Percentiles rank a stretch among this genome's conserved stretches.
Conservation (phyloP, 495 filamentous ascomycete species). For the Geopyxis carbonaria region DNA sequence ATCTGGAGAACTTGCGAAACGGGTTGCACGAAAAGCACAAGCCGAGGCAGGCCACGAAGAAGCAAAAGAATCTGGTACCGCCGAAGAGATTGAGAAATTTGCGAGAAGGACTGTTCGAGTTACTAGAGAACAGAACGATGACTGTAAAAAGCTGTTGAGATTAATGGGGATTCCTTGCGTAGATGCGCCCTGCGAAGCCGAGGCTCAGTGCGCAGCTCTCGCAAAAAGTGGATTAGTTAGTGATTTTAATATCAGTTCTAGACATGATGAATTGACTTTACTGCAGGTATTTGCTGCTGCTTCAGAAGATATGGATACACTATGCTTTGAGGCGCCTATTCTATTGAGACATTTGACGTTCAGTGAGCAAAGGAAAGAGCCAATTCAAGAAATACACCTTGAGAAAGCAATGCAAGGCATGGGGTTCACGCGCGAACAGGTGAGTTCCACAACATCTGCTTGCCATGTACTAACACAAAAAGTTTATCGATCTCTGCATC, state of each 20-base stretch:
- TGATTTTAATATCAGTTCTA: not conserved
- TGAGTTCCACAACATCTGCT: no score
- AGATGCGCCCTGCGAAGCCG: constrained; percentile 86
- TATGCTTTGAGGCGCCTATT: constrained; percentile 87
- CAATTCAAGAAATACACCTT: constrained; percentile 86
- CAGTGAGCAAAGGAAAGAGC: constrained; percentile 91
- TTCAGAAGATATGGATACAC: constrained; percentile 96
- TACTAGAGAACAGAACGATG: constrained; percentile 87
- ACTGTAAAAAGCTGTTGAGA: constrained; percentile 77
- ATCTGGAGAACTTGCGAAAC: constrained; percentile 85
- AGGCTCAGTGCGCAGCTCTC: constrained; percentile 86
- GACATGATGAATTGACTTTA: not conserved
- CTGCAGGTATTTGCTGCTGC: constrained; percentile 70
- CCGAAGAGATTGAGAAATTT: constrained; percentile 96
- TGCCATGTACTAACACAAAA: constrained; percentile 22
- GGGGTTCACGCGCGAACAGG: constrained; percentile 65
- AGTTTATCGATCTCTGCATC: constrained; percentile 91
- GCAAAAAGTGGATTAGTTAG: constrained; percentile 62
- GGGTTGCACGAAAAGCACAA: constrained; percentile 76
- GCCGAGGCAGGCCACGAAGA: constrained; percentile 78
- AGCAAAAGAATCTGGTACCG: constrained; percentile 91
- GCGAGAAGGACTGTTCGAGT: constrained; percentile 84
- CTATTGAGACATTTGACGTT: constrained; percentile 87
- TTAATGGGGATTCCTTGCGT: constrained; percentile 95
- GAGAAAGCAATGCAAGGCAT: constrained; percentile 70